These are phyloP conservation scores for Cryptococcus sp. DNA, from an alignment of 1,284 basidiomycete genomes.

Conservation along the genomic window DNA sequence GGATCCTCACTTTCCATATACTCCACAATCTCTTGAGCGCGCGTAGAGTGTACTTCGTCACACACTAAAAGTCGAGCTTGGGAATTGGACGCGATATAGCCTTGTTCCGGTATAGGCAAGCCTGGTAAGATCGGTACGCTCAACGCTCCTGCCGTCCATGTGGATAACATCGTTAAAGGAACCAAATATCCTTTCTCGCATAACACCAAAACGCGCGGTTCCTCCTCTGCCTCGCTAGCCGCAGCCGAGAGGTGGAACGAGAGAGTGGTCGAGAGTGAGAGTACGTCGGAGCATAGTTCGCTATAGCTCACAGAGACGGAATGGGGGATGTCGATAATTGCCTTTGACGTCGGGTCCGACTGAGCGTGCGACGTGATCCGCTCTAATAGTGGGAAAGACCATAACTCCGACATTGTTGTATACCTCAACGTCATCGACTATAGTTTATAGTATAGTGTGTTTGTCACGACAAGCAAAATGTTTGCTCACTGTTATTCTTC, in stretches of 20 bases:
- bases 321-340: slow-evolving; percentile 26
- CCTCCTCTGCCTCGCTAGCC: slow-evolving; percentile 5
- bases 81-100: slow-evolving; percentile 40
- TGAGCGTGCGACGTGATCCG: slow-evolving; percentile 14
- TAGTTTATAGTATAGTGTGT: too few relatives aligned
- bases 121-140: slow-evolving; percentile 41
- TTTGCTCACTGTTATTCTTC: too few relatives aligned
- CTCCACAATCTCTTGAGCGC: slow-evolving; percentile 33
- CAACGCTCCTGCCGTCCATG: slow-evolving; percentile 40
- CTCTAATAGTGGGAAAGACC: slow-evolving; percentile 24
- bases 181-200: slow-evolving; percentile 36
- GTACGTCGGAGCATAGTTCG: slow-evolving; percentile 24
- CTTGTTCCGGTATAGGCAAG: slow-evolving; percentile 43
- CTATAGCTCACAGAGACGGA: slow-evolving; percentile 16
- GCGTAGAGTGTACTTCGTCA: slow-evolving; percentile 24
- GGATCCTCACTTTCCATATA: slow-evolving; percentile 21
- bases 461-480: too few relatives aligned
- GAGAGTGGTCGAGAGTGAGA: slow-evolving; percentile 14
- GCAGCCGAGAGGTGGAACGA: background rate
- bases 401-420: slow-evolving; percentile 1
- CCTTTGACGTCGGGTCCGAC: slow-evolving; percentile 16
- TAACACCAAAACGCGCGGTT: slow-evolving; percentile 25
- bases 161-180: slow-evolving; percentile 27
- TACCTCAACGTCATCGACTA: too few relatives aligned
- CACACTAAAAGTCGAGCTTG: slow-evolving; percentile 34